A percentile compares a stretch with the other conserved stretches of the same genome.
phyloP scores from a whole-genome alignment of 2,329 filamentous ascomycete species.

The Fusarium sp. region DNA sequence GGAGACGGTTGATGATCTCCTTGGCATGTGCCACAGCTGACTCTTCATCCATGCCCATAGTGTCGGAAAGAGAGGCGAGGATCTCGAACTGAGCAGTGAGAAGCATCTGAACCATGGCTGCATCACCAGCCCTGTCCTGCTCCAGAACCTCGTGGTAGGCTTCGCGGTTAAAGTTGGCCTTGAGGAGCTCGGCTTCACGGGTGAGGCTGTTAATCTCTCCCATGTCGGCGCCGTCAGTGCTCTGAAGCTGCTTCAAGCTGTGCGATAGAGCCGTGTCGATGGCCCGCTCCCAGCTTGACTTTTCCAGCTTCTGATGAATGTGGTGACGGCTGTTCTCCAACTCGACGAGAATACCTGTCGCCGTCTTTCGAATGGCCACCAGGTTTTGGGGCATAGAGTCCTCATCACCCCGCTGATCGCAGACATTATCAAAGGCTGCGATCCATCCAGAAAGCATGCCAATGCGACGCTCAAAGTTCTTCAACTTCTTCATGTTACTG shows the following conservation, averaged over 20 bases:
- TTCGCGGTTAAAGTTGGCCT: conserved; percentile 84
- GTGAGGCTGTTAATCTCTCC: conserved; percentile 77
- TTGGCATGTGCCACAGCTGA: conserved; percentile 86
- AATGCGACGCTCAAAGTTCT: conserved; percentile 86
- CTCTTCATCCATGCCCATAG: conserved; percentile 83
- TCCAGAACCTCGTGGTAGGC: conserved; percentile 82
- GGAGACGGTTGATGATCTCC: conserved; percentile 79
- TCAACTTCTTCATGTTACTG: conserved; percentile 82
- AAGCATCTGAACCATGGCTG: conserved; percentile 82
- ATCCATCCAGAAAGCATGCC: conserved; percentile 91
- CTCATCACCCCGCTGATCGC: conserved; percentile 67
- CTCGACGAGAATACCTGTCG: conserved; percentile 88
- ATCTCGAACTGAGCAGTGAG: conserved; percentile 94
- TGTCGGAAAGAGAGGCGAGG: conserved; percentile 83
- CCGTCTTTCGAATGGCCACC: conserved; percentile 84
- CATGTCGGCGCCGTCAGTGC: conserved; percentile 60
- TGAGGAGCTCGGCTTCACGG: conserved; percentile 88
- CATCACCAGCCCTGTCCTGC: conserved; percentile 84
- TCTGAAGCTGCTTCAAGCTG: conserved; percentile 81
- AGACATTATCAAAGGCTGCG: conserved; percentile 87
- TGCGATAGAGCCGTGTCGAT: conserved; percentile 91
- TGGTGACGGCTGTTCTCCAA: conserved; percentile 91
- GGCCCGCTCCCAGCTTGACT: conserved; percentile 86
- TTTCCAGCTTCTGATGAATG: conserved; percentile 85
- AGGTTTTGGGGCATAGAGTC: conserved; percentile 76